Base-by-base conservation (phyloP, 1,284 basidiomycete genomes). In the Afroboletus lepidellus region DNA sequence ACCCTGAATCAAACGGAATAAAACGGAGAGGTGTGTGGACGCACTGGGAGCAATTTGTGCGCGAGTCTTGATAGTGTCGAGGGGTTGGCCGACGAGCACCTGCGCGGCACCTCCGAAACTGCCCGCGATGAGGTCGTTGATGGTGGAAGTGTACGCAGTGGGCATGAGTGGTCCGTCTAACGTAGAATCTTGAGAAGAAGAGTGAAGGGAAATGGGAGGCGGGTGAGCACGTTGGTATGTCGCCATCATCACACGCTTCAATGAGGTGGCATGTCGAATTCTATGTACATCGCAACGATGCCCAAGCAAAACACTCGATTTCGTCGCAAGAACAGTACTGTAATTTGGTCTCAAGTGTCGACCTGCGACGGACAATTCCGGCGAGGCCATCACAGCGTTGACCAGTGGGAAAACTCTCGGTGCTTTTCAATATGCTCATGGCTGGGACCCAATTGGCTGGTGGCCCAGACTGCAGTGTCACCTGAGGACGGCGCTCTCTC, bases 11-110 rank as follows among this genome's bases (percentile, higher is more conserved):
- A 48, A 36, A 33, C 4, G 3, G 21, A 41, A 18, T 8, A 24
- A 32, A 30, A 21, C 1, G 21, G 13, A 8, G n/a, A 39, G 54
- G 39, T 33, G 48, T 39, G 42, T 53, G 57, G 46, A 59, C 71
- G 58, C 57, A 89, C 88, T 83, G n/a, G 88, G 85, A 32, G 87
- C 85, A 61, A 84, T 83, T 67, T 90, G 87, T 18, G 87, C 87
- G 46, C 86, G 77, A 21, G 86, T 89, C 75, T 94, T 95, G 67
- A 96, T 74, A 1, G 92, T 95, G 69, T 96, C 93, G 23, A 94
- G 74, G 4, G 89, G 90, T 62, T 94, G 92, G 3, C 93, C 93
- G 32, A 92, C 85, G 9, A 96, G 74, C 24, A 97, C 93, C 59
- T 87, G 85, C 0, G 87, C 84, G 2, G 87, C 88, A 18, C 88